Evolutionary conservation across 2,329 filamentous ascomycete species (phyloP).

Genomic region (Alternaria tenuissima): DNA sequence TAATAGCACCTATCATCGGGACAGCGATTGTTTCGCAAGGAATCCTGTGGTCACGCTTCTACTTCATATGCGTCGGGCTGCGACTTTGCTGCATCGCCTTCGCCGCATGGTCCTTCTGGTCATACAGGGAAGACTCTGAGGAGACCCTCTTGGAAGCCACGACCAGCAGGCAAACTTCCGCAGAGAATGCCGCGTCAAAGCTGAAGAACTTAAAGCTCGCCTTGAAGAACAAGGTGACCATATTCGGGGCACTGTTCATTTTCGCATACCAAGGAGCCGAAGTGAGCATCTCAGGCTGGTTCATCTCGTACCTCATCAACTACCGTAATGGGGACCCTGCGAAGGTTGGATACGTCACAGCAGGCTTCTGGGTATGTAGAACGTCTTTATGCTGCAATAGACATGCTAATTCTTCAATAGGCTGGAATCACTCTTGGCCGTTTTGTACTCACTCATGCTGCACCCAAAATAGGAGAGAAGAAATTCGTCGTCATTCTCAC

Average conservation of each 20-base stretch:
- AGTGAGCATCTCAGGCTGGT: slow-evolving; percentile 85
- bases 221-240: slow-evolving; percentile 65
- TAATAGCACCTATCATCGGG: slow-evolving; percentile 74
- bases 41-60: slow-evolving; percentile 75
- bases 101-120: slow-evolving; percentile 72
- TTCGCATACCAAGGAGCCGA: slow-evolving; percentile 88
- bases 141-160: slow-evolving; percentile 56
- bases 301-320: slow-evolving; percentile 82
- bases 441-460: slow-evolving; percentile 73
- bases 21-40: slow-evolving; percentile 73
- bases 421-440: slow-evolving; percentile 79
- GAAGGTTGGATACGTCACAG: slow-evolving; percentile 80
- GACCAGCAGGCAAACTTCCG: slow-evolving; percentile 51
- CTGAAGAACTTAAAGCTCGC: slow-evolving; percentile 60
- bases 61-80: slow-evolving; percentile 70
- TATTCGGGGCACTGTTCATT: slow-evolving; percentile 81
- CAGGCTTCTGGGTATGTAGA: slow-evolving; percentile 68
- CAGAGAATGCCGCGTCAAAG: slow-evolving; percentile 52
- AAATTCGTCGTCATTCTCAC: slow-evolving; percentile 71
- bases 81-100: slow-evolving; percentile 65
- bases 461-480: slow-evolving; percentile 74
- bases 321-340: slow-evolving; percentile 73
- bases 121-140: slow-evolving; percentile 70
- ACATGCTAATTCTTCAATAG: slow-evolving; percentile 54
- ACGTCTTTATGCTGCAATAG: neutral